Evolutionary conservation across 2,329 filamentous ascomycete genomes (phyloP), one percentile per base, ranked within the genome.

Genomic region (Alternaria consortialis): DNA sequence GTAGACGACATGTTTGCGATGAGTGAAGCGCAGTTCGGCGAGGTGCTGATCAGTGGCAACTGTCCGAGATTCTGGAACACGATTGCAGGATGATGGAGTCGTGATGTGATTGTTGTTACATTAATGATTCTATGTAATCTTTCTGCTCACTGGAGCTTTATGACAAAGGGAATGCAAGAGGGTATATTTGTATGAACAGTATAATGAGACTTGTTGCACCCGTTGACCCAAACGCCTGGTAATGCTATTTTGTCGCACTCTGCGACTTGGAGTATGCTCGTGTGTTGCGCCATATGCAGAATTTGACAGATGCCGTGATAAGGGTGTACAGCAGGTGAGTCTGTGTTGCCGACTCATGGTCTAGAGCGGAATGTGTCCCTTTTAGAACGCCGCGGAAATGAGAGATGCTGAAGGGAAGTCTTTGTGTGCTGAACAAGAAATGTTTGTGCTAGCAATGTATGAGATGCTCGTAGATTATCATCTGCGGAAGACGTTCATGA

Each of bases 401-500:
- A 44, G 31, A 32, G 12, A 17, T 52, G 17, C 34, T 31, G 29
- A 44, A 43, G 39, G 32, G 50, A 25, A 34, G 23, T 39, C 11
- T n/a, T 44, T 7, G 32, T 43, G 13, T 39, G 43, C 40, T 20
- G 51, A 43, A 23, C 5, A 34, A n/a, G 9, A 17, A 25, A 42
- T 32, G 37, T 29, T 31, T 53, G 27, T 42, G 27, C 32, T 50
- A 37, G 32, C 34, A 40, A 52, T 47, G 52, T 55, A 34, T 23
- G n/a, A 25, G n/a, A 43, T 43, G 32, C 7, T 47, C 13, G 25
- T 27, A 44, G 39, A 32, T 13, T 50, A 31, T 67, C 39, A 71
- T 61, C 75, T 72, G 54, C 77, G 77, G 66, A 84, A 84, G 32
- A 82, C 80, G 23, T 75, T 73, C 57, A 82, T 66, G 59, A 84